A percentile compares a stretch with the other conserved stretches of the same genome.
Conservation (phyloP, 2,329 filamentous ascomycete species). For the Trichocomaceae sp. region DNA sequence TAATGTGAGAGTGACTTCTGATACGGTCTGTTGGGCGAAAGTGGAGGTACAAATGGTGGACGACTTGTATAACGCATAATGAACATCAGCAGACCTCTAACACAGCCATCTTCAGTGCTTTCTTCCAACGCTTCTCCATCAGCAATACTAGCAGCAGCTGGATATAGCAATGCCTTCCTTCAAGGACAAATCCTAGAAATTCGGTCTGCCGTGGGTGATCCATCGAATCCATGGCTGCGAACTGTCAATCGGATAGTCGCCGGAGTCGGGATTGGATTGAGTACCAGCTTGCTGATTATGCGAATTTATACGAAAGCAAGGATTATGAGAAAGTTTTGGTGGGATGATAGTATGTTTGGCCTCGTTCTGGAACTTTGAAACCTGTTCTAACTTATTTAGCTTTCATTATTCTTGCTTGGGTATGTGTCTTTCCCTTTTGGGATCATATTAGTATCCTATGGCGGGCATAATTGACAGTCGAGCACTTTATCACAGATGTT, state of each 20-base stretch:
- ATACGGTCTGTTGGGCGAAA: not conserved
- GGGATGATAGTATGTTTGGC: conserved; percentile 15
- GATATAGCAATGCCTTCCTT: not conserved
- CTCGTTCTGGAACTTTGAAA: not conserved
- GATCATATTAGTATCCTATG: not conserved
- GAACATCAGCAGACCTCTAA: not conserved
- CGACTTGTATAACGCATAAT: not conserved
- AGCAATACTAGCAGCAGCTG: not conserved
- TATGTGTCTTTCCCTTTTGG: not conserved
- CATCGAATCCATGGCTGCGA: not conserved
- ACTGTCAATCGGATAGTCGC: not conserved
- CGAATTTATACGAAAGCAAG: conserved; percentile 14
- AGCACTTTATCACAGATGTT: not conserved
- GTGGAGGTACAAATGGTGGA: not conserved
- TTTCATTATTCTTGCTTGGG: conserved; percentile 11
- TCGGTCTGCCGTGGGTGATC: not conserved
- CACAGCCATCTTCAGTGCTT: not conserved
- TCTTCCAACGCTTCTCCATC: not conserved
- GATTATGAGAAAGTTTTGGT: conserved; percentile 16
- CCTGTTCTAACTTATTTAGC: not conserved
- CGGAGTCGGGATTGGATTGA: not conserved
- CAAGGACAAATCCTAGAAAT: not conserved
- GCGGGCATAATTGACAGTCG: not conserved
- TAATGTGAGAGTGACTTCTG: not conserved
- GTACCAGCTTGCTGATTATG: conserved; percentile 2